Evolutionary conservation across 257 asterid species (phyloP), one percentile per base, ranked within the genome.

Genomic region (Penstemon barbatus): DNA sequence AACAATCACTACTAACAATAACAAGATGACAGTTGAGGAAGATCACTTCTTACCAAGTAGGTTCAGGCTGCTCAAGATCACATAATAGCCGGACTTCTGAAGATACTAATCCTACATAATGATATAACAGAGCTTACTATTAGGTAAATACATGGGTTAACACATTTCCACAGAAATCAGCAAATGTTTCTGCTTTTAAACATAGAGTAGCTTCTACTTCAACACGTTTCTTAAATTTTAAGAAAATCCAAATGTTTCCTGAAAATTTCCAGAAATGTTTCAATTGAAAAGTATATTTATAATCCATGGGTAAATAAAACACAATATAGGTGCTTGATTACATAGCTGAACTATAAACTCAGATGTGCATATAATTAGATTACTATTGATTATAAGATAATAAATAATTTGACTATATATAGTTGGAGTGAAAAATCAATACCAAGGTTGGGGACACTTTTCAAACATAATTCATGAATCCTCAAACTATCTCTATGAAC

Each of bases 61-160:
- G 95, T 74, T 94, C 99, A 40, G 92, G 84, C 80, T 82, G 95
- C 84, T 89, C 97, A 19, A 94, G 95, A 84, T 94, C 99, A 77
- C 97, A 91, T 60, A 91, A 71, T 45, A 94, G 92, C 51, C 96
- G 85, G 39, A 89, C 80, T 77, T 94, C 97, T 11, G 99, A 94
- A 10, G 97, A 70, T 56, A 87, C 99, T 65, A 78, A 65, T 53
- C 99, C 99, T 87, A 65, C 76, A 75, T 15, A 68, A 61, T 57
- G 57, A 5, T 6, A 62, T 58, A 37, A 52, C 33, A 41, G 61
- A 54, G n/a, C 19, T 54, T 71, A 65, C 36, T 8, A 33, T 69
- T 12, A 71, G 66, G 8, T 61, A 59, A 43, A 40, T 8, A 43
- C 4, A 19, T 3, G 19, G 43, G 37, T 33, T 42, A 59, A 13